Evolutionary conservation across 2,329 filamentous ascomycete species (phyloP), one percentile per base, ranked within the genome.

Genomic region (Clarireedia monteithiana): DNA sequence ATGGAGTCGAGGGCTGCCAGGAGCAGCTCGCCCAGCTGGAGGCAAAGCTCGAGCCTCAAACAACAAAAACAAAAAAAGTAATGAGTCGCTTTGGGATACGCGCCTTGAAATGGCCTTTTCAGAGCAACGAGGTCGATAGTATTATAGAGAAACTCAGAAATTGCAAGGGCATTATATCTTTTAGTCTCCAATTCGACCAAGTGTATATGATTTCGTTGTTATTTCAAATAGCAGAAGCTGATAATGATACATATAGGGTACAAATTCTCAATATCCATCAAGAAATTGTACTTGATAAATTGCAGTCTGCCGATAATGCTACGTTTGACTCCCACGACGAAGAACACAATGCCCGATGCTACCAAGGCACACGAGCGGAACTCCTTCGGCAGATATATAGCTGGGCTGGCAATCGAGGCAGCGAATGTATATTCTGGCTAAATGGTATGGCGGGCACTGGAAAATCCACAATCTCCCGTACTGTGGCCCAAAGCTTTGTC

Each of bases 391-490:
- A 20, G 20, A 20, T 20, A 20, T 20, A 20, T 20, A 20, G 20
- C 20, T 20, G 20, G 20, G 20, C 20, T 20, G 20, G 20, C 20
- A 1, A 20, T 20, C 20, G 20, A 20, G 20, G 1, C 2, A 20
- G 20, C 20, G 20, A 3, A 20, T 20, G 20, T 3, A 65, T 67
- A 40, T 66, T 64, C 53, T 74, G 68, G 71, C 62, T 74, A 9
- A 67, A 66, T 26, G 70, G 71, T 6, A 67, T 69, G 63, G 69
- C 69, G 1, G 71, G 70, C 30, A 70, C 66, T 4, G 68, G 69
- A 17, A 70, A 70, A 53, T 70, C 68, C 3, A 72, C 69, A 4
- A 67, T 73, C 52, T 63, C 70, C 23, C 66, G 67, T 14, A 73
- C 69, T 1, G 56, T 73, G 9, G 67, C 70, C 30, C 59, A 57